Evolutionary conservation across 2,329 filamentous ascomycete species (phyloP), one percentile per base, ranked within the genome.

Genomic region (Botrytis pseudocinerea): DNA sequence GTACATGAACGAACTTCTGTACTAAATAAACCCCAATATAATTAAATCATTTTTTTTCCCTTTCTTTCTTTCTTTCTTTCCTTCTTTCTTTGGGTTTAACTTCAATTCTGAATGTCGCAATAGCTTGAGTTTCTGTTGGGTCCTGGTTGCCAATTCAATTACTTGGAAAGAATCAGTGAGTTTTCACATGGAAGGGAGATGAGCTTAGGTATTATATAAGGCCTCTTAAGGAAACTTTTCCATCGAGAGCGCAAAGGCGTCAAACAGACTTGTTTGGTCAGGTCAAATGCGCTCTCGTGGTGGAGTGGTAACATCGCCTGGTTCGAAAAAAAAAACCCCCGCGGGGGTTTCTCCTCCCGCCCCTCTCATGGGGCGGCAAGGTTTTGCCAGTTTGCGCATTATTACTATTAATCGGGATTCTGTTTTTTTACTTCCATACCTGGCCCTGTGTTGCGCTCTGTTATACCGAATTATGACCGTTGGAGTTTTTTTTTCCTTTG

Each of bases 201-300:
- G 3, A 25, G n/a, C n/a, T 57, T 40, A 22, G 6, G 25, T 42
- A 68, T 35, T 68, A 68, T 42, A 68, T 57, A 57, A 57, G 35
- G 46, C 25, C 18, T 28, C 9, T 57, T 68, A 57, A 22, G 64
- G 5, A n/a, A 68, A 4, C 0, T 1, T 32, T 42, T 5, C 35
- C 64, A 68, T 68, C 25, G 64, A 42, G 35, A 68, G 46, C 25
- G 44, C 35, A 68, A 54, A 68, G 64, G 64, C 64, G 35, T 18
- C 64, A 68, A 32, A 40, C n/a, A 57, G 16, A 18, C 48, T 42
- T 68, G 65, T 57, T 57, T 68, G 25, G 40, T 57, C 65, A 42
- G 65, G 48, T 28, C 65, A 40, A 68, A 54, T 68, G 46, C 38
- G 48, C 48, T 42, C 35, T 42, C 18, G 28, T 68, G 25, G 46